Evolutionary conservation across 768 basidiomycete species (phyloP).

Genomic region (Mycena crocata): DNA sequence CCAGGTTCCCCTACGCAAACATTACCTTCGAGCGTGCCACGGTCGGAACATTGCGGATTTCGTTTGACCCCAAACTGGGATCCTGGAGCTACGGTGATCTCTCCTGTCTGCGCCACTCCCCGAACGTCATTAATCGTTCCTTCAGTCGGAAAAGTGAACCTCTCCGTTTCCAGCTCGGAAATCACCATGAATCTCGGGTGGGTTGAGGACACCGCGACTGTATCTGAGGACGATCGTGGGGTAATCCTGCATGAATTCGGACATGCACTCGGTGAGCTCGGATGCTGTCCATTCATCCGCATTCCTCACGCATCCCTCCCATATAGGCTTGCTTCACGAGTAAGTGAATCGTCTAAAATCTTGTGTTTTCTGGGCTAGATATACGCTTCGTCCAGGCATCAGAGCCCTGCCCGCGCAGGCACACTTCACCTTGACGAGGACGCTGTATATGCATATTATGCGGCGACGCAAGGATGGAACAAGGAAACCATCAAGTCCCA

Average conservation of each 20-base stretch:
- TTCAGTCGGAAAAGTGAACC: constrained; percentile 29
- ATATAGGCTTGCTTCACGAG: constrained; percentile 41
- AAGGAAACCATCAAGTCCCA: constrained; percentile 12
- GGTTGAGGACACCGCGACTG: constrained; percentile 13
- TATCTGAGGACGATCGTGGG: constrained; percentile 29
- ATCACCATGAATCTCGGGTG: constrained; percentile 37
- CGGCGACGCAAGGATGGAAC: constrained; percentile 23
- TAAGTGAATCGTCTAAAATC: background rate
- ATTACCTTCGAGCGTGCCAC: constrained; percentile 17
- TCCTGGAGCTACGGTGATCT: constrained; percentile 32
- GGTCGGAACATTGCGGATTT: constrained; percentile 26
- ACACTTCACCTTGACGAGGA: constrained; percentile 30
- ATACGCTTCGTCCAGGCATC: constrained; percentile 26
- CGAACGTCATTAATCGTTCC: background rate
- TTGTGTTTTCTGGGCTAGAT: background rate
- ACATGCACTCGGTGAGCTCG: constrained; percentile 39
- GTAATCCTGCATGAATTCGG: constrained; percentile 43
- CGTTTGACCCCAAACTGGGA: constrained; percentile 22
- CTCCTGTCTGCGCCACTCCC: background rate
- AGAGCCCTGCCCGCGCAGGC: constrained; percentile 37
- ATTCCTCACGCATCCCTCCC: too few species aligned
- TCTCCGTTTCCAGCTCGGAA: background rate
- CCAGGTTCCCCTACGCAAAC: constrained; percentile 29
- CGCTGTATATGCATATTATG: constrained; percentile 27
- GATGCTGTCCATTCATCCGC: too few species aligned